Conservation (phyloP, 2,329 filamentous ascomycete genomes). For the Colletotrichum scovillei region DNA sequence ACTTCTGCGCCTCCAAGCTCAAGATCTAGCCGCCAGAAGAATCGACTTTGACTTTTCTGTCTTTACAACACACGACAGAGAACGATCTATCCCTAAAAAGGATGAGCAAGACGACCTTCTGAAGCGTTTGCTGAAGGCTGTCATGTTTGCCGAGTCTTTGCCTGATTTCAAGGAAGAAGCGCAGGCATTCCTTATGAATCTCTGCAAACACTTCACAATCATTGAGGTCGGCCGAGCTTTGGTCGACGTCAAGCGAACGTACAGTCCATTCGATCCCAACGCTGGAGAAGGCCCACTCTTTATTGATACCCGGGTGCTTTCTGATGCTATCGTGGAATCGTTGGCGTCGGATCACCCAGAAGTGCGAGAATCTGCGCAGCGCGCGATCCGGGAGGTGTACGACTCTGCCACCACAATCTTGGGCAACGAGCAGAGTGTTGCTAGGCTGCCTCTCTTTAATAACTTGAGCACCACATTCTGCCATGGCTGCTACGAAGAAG, state of each 20-base stretch:
- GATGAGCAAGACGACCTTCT: slow-evolving; percentile 83
- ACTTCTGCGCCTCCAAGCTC: slow-evolving; percentile 86
- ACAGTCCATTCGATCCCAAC: slow-evolving; percentile 84
- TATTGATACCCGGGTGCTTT: slow-evolving; percentile 87
- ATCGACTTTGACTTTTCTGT: slow-evolving; percentile 76
- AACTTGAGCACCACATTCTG: slow-evolving; percentile 87
- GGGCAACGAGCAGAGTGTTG: slow-evolving; percentile 76
- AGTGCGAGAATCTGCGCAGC: slow-evolving; percentile 85
- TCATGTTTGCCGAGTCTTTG: slow-evolving; percentile 86
- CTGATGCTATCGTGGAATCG: slow-evolving; percentile 90
- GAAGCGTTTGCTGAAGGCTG: slow-evolving; percentile 88
- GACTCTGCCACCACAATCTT: slow-evolving; percentile 83
- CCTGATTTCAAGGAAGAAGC: slow-evolving; percentile 84
- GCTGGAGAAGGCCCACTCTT: slow-evolving; percentile 88
- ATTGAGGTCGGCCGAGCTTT: slow-evolving; percentile 90
- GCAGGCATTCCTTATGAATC: slow-evolving; percentile 78
- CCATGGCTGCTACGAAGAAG: slow-evolving; percentile 95
- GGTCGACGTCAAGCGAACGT: slow-evolving; percentile 80
- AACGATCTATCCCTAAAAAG: slow-evolving; percentile 89
- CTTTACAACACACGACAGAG: slow-evolving; percentile 80
- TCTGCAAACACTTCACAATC: slow-evolving; percentile 91
- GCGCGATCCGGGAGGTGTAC: slow-evolving; percentile 81
- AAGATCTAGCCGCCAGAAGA: slow-evolving; percentile 82
- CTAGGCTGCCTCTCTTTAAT: slow-evolving; percentile 85
- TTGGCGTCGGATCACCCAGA: slow-evolving; percentile 85